phyloP scores from a whole-genome alignment of 768 basidiomycete genomes.

The Hypsizygus marmoreus region DNA sequence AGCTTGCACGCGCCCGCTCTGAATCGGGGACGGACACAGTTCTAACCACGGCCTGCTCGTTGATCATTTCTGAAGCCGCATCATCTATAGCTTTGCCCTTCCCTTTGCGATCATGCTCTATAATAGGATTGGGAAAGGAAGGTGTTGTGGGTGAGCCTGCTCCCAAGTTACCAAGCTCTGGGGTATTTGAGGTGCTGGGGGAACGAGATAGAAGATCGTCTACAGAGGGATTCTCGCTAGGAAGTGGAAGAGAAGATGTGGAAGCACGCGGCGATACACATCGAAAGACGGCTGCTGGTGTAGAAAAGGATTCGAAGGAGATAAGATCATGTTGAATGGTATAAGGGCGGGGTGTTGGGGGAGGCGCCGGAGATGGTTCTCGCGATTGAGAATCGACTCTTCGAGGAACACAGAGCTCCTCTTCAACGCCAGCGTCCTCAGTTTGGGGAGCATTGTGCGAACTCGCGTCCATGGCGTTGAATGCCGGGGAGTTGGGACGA shows the following conservation, averaged over 20 bases:
- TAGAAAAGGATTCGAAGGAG: conserved; percentile 44
- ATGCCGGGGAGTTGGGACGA: neutral
- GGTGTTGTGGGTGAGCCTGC: no score
- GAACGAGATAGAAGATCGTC: conserved; percentile 27
- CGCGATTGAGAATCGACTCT: no score
- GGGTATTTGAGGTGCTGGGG: conserved; percentile 8
- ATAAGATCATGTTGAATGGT: conserved; percentile 29
- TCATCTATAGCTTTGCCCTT: neutral
- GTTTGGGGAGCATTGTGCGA: no score
- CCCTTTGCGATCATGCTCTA: neutral
- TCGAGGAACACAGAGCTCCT: no score
- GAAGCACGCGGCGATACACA: conserved; percentile 17
- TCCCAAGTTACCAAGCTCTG: neutral
- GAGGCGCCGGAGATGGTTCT: conserved; percentile 1
- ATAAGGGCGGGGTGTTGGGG: neutral
- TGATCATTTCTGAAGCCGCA: neutral
- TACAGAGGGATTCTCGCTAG: conserved; percentile 20
- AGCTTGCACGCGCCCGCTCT: neutral
- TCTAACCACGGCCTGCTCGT: no score
- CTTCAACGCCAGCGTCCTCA: no score
- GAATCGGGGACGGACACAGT: conserved; percentile 3
- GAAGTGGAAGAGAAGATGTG: conserved; percentile 6
- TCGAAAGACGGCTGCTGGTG: conserved; percentile 20
- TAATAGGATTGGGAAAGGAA: no score
- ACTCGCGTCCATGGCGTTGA: no score